phyloP scores from a whole-genome alignment of 2,329 filamentous ascomycete species.

The Chrysoporthe cubensis region DNA sequence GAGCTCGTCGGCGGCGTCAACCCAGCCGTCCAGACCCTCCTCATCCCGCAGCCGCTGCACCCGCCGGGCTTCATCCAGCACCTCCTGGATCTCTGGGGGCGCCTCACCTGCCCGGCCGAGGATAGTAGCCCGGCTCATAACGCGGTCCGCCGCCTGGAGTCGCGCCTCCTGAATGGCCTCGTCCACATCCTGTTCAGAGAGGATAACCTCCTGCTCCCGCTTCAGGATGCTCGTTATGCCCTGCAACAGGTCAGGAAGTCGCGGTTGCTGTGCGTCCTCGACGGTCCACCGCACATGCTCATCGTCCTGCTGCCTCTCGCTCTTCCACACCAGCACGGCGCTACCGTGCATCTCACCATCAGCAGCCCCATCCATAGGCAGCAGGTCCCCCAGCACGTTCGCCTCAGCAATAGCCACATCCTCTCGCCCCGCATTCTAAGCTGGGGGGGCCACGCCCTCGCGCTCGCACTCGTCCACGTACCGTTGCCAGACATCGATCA shows the following conservation, averaged over 20 bases:
- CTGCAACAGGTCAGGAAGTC: neutral
- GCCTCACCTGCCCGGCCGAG: neutral
- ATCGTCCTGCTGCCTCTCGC: neutral
- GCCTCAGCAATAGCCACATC: constrained; percentile 14
- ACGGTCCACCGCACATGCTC: neutral
- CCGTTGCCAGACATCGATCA: constrained; percentile 82
- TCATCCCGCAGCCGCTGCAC: neutral
- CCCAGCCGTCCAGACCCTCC: constrained; percentile 3
- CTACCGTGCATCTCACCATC: neutral
- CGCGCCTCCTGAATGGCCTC: neutral
- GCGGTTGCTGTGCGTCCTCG: neutral
- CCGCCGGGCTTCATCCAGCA: neutral
- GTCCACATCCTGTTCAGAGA: neutral
- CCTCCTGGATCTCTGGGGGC: neutral
- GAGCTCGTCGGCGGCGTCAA: constrained; percentile 8
- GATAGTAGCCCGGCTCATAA: constrained; percentile 14
- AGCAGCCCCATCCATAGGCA: neutral
- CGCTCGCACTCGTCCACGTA: constrained; percentile 89
- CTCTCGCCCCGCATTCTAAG: constrained; percentile 21
- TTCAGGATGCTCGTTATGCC: neutral
- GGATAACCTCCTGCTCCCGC: neutral
- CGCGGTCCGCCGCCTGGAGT: neutral
- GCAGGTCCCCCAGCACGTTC: neutral
- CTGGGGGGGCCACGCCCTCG: constrained; percentile 48
- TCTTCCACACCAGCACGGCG: neutral